Evolutionary conservation across 495 filamentous ascomycete species (phyloP).

Genomic region (Aeminium ludgeri): DNA sequence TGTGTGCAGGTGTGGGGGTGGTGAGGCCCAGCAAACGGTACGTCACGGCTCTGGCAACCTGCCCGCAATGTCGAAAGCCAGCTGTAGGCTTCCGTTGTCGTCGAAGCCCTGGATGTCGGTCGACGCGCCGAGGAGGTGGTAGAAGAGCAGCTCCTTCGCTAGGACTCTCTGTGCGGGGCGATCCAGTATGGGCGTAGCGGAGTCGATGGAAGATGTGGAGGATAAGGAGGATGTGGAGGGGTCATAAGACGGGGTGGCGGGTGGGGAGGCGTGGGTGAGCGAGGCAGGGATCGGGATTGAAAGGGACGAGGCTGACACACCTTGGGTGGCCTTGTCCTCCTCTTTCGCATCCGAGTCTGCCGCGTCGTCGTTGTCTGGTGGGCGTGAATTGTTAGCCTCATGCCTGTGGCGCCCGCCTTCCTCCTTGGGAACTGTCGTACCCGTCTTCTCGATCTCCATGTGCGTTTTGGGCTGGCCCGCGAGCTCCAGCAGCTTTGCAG

Average conservation of each 20-base stretch:
- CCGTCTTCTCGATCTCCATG: constrained; percentile 24
- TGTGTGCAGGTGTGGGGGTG: not conserved
- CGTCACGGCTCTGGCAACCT: not conserved
- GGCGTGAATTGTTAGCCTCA: too few species aligned
- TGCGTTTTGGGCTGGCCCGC: constrained; percentile 45
- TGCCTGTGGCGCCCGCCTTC: too few species aligned
- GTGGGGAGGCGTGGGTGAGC: not conserved
- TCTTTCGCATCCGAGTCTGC: constrained; percentile 1
- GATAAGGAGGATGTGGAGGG: not conserved
- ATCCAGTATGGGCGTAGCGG: not conserved
- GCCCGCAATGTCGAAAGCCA: not conserved
- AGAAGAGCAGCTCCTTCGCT: not conserved
- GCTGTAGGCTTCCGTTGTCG: constrained; percentile 4
- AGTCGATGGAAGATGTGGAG: too few species aligned
- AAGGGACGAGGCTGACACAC: constrained; percentile 9
- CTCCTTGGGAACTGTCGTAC: too few species aligned
- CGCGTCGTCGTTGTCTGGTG: not conserved
- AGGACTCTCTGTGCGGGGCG: not conserved
- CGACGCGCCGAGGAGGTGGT: constrained; percentile 7
- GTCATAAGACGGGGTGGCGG: not conserved
- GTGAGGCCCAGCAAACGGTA: not conserved
- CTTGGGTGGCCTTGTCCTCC: constrained; percentile 12
- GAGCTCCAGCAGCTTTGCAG: constrained; percentile 57
- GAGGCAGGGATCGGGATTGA: constrained; percentile 6
- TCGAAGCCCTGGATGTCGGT: constrained; percentile 9